Base-by-base conservation (phyloP, 1,139 yeast species). In the Suhomyces panamericanus region DNA sequence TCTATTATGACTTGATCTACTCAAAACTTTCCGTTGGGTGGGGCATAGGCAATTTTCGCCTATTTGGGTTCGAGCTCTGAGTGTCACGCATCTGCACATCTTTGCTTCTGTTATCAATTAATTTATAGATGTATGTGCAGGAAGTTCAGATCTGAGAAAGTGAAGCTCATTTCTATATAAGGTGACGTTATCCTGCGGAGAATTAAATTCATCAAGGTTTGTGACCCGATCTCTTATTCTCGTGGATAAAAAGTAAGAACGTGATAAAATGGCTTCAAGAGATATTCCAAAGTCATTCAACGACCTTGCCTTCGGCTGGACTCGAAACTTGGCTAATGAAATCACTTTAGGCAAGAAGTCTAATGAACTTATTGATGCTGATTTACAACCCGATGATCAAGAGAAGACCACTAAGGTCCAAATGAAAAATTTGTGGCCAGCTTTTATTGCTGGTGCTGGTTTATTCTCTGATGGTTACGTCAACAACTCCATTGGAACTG, bases 401-500 rank as follows among this genome's bases (percentile, higher is more conserved):
- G 56, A 55, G 32, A 48, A 47, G 31, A 53, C 42, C 5, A 52
- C 48, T 14, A 57, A 63, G 41, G 70, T 69, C 12, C 52, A 57
- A 41, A 49, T 55, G 47, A 66, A 59, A 34, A 66, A 60, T 43
- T 61, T 69, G 41, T 57, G 51, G 53, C 58, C 58, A 6, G 58
- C 58, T 8, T 54, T 54, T 32, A 42, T 49, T 34, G 48, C 79
- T 43, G 81, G 81, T 16, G 75, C 74, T 51, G 80, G 80, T 6
- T 70, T 76, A 54, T 70, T 76, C 39, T 74, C 79, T 10, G 81
- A 77, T 60, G 81, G 81, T 11, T 76, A 75, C 54, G 78, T 75
- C 51, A 77, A 76, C 52, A 77, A 75, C 54, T 77, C 76, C 37
- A 72, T 75, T 67, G 67, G 78, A 8, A 75, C 75, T 72, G 60